These are phyloP conservation scores for Sanghuangporus sanghuang DNA, from an alignment of 1,284 basidiomycete genomes.

Conservation along the genomic window DNA sequence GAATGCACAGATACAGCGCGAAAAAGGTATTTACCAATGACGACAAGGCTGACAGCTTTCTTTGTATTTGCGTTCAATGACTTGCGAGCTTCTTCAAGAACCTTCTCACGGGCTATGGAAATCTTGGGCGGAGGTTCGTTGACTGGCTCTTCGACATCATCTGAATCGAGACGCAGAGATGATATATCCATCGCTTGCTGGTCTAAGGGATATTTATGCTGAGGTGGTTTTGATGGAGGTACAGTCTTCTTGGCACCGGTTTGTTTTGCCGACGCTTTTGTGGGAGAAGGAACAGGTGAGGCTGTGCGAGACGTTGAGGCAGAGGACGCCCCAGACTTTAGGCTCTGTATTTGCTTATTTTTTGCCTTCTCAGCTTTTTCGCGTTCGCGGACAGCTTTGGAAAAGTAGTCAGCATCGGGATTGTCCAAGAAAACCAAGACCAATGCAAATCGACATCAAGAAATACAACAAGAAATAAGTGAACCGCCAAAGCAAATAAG, in stretches of 20 bases:
- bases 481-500: slow-evolving; percentile 22
- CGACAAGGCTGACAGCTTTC: slow-evolving; percentile 81
- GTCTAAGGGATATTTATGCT: slow-evolving; percentile 35
- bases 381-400: slow-evolving; percentile 67
- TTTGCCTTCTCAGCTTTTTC: slow-evolving; percentile 60
- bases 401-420: slow-evolving; percentile 32
- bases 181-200: slow-evolving; percentile 66
- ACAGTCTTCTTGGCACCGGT: slow-evolving; percentile 28
- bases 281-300: slow-evolving; percentile 29
- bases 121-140: slow-evolving; percentile 62
- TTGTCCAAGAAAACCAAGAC: slow-evolving; percentile 20
- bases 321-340: slow-evolving; percentile 29
- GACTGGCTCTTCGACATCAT: slow-evolving; percentile 35
- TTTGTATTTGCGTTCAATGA: slow-evolving; percentile 52
- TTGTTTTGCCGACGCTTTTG: slow-evolving; percentile 1
- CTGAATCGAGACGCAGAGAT: slow-evolving; percentile 61
- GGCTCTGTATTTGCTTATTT: slow-evolving; percentile 39
- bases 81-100: slow-evolving; percentile 76
- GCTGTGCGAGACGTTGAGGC: slow-evolving; percentile 34
- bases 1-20: neutral
- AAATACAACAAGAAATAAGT: slow-evolving; percentile 22
- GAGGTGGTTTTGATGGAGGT: slow-evolving; percentile 31
- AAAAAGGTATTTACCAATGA: slow-evolving; percentile 67
- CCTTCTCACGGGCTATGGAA: slow-evolving; percentile 74
- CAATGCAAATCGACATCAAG: slow-evolving; percentile 22